These are phyloP conservation scores for Forsythia suspensa DNA, from an alignment of 257 asterid genomes.

Conservation along the genomic window DNA sequence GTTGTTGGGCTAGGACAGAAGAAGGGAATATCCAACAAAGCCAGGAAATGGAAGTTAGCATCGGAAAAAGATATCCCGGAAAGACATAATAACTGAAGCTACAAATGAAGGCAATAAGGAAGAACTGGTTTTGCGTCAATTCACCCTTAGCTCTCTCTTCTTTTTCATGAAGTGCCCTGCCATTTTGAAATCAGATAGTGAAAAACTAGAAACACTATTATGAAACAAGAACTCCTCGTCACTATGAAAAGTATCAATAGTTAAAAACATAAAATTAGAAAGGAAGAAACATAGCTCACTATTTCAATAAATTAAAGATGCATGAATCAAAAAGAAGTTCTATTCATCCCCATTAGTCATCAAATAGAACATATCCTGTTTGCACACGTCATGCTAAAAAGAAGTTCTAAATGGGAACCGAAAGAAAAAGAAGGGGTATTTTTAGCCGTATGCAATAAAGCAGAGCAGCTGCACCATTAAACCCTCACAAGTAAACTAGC, in stretches of 20 bases:
- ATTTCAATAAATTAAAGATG: no score
- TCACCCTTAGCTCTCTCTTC: slow-evolving; percentile 69
- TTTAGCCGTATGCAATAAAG: background rate
- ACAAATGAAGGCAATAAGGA: slow-evolving; percentile 79
- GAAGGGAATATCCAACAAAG: slow-evolving; percentile 82
- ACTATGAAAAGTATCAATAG: background rate
- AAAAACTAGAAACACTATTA: slow-evolving; percentile 2
- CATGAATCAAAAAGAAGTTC: no score
- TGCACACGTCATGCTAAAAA: background rate
- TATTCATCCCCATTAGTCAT: background rate
- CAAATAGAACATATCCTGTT: background rate
- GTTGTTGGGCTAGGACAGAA: slow-evolving; percentile 79
- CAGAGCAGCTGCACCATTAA: background rate
- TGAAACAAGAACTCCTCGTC: background rate
- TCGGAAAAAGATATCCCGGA: slow-evolving; percentile 88
- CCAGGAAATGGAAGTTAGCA: slow-evolving; percentile 87
- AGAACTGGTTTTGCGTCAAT: slow-evolving; percentile 79
- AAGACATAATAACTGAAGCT: slow-evolving; percentile 88
- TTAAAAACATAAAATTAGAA: background rate
- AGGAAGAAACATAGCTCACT: background rate
- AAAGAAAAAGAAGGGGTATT: background rate
- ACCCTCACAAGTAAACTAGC: background rate
- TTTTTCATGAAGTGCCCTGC: slow-evolving; percentile 91
- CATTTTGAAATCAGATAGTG: slow-evolving; percentile 23
- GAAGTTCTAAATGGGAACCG: background rate